Conservation (phyloP, 2,329 filamentous ascomycete genomes). For the Fusarium zealandicum region DNA sequence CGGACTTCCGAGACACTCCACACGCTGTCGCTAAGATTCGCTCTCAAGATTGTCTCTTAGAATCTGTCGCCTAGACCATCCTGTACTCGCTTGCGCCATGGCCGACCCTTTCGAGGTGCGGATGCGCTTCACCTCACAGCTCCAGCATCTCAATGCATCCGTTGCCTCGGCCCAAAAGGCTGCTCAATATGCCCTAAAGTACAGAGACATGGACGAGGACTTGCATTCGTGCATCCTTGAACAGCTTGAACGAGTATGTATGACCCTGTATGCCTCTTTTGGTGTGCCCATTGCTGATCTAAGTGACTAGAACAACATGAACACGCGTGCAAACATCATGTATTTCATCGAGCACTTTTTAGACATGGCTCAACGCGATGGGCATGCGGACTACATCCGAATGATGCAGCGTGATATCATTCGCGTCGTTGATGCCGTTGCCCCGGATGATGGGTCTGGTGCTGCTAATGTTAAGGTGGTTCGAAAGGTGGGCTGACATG, state of each 20-base stretch:
- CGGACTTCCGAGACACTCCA: slow-evolving; percentile 18
- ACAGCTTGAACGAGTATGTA: slow-evolving; percentile 79
- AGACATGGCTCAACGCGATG: slow-evolving; percentile 80
- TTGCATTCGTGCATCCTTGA: slow-evolving; percentile 97
- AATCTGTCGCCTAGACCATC: not conserved
- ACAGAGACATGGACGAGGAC: slow-evolving; percentile 95
- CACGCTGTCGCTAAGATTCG: not conserved
- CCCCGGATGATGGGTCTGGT: slow-evolving; percentile 83
- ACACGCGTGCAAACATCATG: slow-evolving; percentile 97
- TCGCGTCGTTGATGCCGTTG: slow-evolving; percentile 89
- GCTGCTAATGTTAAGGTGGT: slow-evolving; percentile 95
- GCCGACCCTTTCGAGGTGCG: slow-evolving; percentile 96
- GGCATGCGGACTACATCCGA: slow-evolving; percentile 80
- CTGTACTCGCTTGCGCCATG: slow-evolving; percentile 48
- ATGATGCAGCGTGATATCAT: slow-evolving; percentile 97
- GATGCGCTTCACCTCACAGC: slow-evolving; percentile 91
- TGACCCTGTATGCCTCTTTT: not conserved
- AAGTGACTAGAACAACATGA: slow-evolving; percentile 81
- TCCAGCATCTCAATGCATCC: slow-evolving; percentile 90
- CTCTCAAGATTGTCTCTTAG: not conserved
- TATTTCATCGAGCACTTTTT: slow-evolving; percentile 97
- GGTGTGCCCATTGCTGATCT: slow-evolving; percentile 12
- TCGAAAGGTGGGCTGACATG: slow-evolving; percentile 66
- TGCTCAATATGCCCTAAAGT: slow-evolving; percentile 92
- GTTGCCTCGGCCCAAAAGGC: slow-evolving; percentile 90